Evolutionary conservation across 2,329 filamentous ascomycete genomes (phyloP).

Genomic region (Chaetomiaceae sp.): DNA sequence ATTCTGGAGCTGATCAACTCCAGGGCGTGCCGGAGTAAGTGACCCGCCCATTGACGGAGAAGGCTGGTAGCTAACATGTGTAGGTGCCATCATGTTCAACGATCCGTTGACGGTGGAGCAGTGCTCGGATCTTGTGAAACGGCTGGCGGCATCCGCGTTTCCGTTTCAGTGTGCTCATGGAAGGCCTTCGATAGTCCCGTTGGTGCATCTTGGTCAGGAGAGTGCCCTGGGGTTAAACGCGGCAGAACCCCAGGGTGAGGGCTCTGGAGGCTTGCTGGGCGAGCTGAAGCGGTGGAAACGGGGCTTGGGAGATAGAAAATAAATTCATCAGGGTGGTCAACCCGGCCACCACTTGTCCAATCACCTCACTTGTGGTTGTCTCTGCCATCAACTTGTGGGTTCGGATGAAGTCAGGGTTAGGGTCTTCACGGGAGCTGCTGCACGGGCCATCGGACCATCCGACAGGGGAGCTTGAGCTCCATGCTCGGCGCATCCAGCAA

Average conservation of each 20-base stretch:
- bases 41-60: not conserved
- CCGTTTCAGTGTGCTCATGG: slow-evolving; percentile 85
- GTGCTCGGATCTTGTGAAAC: slow-evolving; percentile 53
- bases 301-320: not conserved
- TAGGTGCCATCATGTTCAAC: slow-evolving; percentile 78
- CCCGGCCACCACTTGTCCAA: not conserved
- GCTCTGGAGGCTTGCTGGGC: slow-evolving; percentile 4
- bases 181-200: slow-evolving; percentile 59
- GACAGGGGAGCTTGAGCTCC: slow-evolving; percentile 17
- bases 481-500: slow-evolving; percentile 8
- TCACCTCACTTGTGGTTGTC: no score
- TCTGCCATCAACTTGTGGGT: no score
- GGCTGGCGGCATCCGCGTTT: slow-evolving; percentile 60
- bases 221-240: not conserved
- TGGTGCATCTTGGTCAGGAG: slow-evolving; percentile 47
- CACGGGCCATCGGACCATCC: not conserved
- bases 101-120: slow-evolving; percentile 57
- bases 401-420: slow-evolving; percentile 9
- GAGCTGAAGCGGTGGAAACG: slow-evolving; percentile 15
- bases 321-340: no score
- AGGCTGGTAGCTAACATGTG: slow-evolving; percentile 4
- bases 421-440: not conserved
- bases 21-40: slow-evolving; percentile 64
- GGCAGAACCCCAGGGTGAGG: not conserved
- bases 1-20: slow-evolving; percentile 75